These are phyloP conservation scores for Candida xiaguanensis DNA, from an alignment of 805 yeast species.

Conservation along the genomic window DNA sequence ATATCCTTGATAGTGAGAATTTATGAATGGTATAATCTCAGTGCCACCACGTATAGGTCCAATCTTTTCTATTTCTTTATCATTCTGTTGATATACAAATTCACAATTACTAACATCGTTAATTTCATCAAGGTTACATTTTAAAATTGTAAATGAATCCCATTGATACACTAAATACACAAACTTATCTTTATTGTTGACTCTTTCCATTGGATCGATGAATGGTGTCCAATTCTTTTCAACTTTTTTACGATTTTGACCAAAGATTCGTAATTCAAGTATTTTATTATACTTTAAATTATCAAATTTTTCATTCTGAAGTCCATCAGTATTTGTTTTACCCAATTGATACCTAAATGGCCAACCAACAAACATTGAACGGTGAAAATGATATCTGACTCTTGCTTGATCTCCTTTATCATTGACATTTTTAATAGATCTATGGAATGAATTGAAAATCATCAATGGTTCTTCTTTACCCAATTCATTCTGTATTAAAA, in stretches of 20 bases:
- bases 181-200: conserved; percentile 21
- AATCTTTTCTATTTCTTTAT: conserved; percentile 13
- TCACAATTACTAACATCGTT: conserved; percentile 7
- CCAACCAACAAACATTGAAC: conserved; percentile 30
- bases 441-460: conserved; percentile 11
- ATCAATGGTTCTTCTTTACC: conserved; percentile 17
- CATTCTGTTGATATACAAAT: conserved; percentile 1
- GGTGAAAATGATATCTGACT: conserved; percentile 8
- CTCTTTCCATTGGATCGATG: conserved; percentile 21
- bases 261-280: conserved; percentile 17
- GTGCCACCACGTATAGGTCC: conserved; percentile 39
- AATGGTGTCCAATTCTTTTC: conserved; percentile 43
- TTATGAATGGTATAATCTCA: conserved; percentile 21
- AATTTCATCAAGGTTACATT: conserved; percentile 19
- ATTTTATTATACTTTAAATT: conserved; percentile 16
- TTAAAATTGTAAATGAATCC: conserved; percentile 24
- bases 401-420: conserved; percentile 4
- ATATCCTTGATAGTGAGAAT: conserved; percentile 13
- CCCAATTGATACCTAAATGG: conserved; percentile 33
- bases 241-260: conserved; percentile 1
- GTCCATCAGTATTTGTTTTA: conserved; percentile 23
- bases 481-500: conserved; percentile 16
- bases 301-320: conserved; percentile 12
- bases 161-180: conserved; percentile 32
- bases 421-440: conserved; percentile 9